Evolutionary conservation across 257 asterid genomes (phyloP).

Genomic region (Leonotis leonurus): DNA sequence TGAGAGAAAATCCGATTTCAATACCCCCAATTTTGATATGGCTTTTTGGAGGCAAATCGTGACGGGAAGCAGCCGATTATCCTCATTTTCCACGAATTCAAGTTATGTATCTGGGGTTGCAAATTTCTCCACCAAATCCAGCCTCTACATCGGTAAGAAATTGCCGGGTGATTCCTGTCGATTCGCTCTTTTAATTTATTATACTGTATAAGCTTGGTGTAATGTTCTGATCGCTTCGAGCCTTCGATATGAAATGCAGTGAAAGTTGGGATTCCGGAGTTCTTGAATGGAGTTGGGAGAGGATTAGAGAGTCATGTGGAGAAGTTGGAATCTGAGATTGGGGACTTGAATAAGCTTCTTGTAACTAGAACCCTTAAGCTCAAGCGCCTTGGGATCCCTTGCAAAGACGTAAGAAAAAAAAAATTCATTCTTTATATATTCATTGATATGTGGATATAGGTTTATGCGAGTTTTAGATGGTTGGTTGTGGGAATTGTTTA

Average conservation of each 20-base stretch:
- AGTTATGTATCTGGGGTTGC: slow-evolving; percentile 25
- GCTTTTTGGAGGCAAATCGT: slow-evolving; percentile 39
- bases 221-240: background rate
- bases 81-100: slow-evolving; percentile 11
- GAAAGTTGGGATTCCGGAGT: slow-evolving; percentile 86
- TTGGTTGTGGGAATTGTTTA: background rate
- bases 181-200: too few species aligned
- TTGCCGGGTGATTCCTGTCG: background rate
- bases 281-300: slow-evolving; percentile 72
- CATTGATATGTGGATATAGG: background rate
- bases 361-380: slow-evolving; percentile 70
- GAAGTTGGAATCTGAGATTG: slow-evolving; percentile 66
- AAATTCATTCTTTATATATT: background rate
- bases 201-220: too few species aligned
- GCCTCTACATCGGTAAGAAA: slow-evolving; percentile 34
- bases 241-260: slow-evolving; percentile 28
- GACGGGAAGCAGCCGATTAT: slow-evolving; percentile 14
- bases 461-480: background rate
- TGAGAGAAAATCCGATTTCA: background rate
- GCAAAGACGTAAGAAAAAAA: slow-evolving; percentile 65
- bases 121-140: slow-evolving; percentile 49
- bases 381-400: slow-evolving; percentile 67
- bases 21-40: slow-evolving; percentile 21
- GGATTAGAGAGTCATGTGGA: slow-evolving; percentile 59
- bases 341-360: slow-evolving; percentile 64